Evolutionary conservation across 2,329 filamentous ascomycete genomes (phyloP).

Genomic region (Fusarium piperis): DNA sequence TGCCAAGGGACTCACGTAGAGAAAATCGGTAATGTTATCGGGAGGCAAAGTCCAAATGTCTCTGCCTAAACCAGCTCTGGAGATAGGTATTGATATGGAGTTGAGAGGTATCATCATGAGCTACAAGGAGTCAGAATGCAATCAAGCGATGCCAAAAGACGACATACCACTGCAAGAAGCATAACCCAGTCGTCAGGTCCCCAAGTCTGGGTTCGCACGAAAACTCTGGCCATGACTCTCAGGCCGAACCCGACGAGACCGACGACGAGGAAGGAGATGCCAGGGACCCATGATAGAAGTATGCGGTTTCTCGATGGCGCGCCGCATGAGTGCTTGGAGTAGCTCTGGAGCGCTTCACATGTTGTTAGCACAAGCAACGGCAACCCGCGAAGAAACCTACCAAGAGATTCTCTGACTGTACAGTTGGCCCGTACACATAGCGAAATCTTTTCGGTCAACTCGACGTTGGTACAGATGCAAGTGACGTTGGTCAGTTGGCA

Average conservation of each 20-base stretch:
- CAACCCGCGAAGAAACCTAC: background rate
- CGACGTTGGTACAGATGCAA: slow-evolving; percentile 17
- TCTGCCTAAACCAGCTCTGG: background rate
- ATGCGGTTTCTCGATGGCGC: slow-evolving; percentile 17
- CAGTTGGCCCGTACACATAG: slow-evolving; percentile 5
- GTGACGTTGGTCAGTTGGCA: slow-evolving; percentile 12
- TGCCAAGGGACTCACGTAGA: background rate
- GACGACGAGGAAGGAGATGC: background rate
- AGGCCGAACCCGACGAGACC: slow-evolving; percentile 9
- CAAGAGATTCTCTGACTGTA: slow-evolving; percentile 3
- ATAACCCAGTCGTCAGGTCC: slow-evolving; percentile 19
- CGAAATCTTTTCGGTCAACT: slow-evolving; percentile 12
- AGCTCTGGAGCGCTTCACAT: background rate
- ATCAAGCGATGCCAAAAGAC: fast-evolving
- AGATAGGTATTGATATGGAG: background rate
- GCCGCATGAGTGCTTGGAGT: slow-evolving; percentile 12
- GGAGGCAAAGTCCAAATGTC: slow-evolving; percentile 17
- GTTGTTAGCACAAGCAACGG: background rate
- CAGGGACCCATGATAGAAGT: slow-evolving; percentile 4
- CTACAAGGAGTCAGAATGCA: background rate
- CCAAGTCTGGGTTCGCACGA: slow-evolving; percentile 11
- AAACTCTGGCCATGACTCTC: slow-evolving; percentile 18
- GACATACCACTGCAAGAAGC: slow-evolving; percentile 16
- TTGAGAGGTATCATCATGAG: slow-evolving; percentile 17
- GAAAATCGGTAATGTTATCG: slow-evolving; percentile 8